phyloP scores from a whole-genome alignment of 108 stramenopile genomes.

The Epithemia pelagica region DNA sequence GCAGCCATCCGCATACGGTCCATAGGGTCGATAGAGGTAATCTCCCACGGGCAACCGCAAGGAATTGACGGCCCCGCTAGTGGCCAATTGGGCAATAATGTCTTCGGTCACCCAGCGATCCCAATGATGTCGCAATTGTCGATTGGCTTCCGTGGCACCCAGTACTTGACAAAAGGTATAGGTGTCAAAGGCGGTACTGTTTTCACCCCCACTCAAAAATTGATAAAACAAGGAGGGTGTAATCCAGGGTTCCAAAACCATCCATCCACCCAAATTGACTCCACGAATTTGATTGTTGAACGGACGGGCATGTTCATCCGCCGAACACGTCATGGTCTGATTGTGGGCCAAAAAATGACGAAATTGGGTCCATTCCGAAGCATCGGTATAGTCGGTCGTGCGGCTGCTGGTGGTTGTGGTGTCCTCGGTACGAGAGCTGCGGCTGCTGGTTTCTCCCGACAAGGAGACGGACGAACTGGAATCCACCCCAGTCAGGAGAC shows the following conservation, averaged over 20 bases:
- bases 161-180: slow-evolving; percentile 86
- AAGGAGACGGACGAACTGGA: no score
- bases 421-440: no score
- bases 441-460: no score
- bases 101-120: slow-evolving; percentile 84
- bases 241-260: slow-evolving; percentile 94
- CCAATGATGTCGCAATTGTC: slow-evolving; percentile 85
- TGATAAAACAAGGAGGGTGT: slow-evolving; percentile 91
- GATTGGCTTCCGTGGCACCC: slow-evolving; percentile 77
- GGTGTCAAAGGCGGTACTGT: slow-evolving; percentile 72
- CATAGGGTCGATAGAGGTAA: slow-evolving; percentile 88
- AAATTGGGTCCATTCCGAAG: slow-evolving; percentile 16
- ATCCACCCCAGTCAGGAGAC: no score
- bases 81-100: slow-evolving; percentile 59
- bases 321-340: slow-evolving; percentile 51
- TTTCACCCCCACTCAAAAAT: slow-evolving; percentile 74
- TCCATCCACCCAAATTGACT: slow-evolving; percentile 91
- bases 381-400: neutral
- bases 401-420: neutral
- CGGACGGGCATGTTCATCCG: slow-evolving; percentile 62
- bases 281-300: slow-evolving; percentile 86
- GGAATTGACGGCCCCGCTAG: slow-evolving; percentile 63
- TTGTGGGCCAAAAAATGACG: slow-evolving; percentile 58
- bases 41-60: slow-evolving; percentile 88
- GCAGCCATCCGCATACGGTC: slow-evolving; percentile 77